A percentile compares a stretch with the other conserved stretches of the same genome.
phyloP scores from a whole-genome alignment of 192 early-diverging fungal species.

The Umbelopsis sp. region DNA sequence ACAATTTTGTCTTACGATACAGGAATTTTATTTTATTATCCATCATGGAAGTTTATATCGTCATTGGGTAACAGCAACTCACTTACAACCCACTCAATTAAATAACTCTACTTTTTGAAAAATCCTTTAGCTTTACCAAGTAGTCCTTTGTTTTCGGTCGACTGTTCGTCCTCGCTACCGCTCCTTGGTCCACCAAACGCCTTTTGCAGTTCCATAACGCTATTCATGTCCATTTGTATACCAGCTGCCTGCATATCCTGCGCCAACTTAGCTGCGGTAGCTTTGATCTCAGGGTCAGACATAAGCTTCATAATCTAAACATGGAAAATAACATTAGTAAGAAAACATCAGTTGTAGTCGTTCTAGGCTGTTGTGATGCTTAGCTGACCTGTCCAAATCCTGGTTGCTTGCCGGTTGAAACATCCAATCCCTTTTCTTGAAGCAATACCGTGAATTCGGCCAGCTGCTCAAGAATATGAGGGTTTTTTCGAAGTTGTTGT shows the following conservation, averaged over 20 bases:
- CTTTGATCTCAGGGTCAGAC: conserved; percentile 31
- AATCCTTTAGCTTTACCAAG: conserved; percentile 36
- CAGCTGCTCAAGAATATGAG: conserved; percentile 35
- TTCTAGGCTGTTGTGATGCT: background rate
- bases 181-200: conserved; percentile 12
- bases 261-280: conserved; percentile 16
- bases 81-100: too few relatives aligned
- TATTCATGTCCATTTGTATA: conserved; percentile 35
- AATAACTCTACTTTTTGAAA: conserved; percentile 26
- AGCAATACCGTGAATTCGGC: conserved; percentile 30
- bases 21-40: too few relatives aligned
- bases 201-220: conserved; percentile 29
- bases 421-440: conserved; percentile 32
- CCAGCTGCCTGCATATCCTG: conserved; percentile 32
- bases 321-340: background rate
- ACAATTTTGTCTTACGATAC: background rate
- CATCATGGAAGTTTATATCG: too few relatives aligned
- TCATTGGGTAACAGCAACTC: too few relatives aligned
- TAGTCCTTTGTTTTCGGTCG: conserved; percentile 17
- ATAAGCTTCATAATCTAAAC: conserved; percentile 31
- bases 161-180: background rate
- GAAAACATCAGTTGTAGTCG: background rate
- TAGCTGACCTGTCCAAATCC: conserved; percentile 29
- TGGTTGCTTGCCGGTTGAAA: conserved; percentile 21
- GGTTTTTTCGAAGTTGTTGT: conserved; percentile 25